Evolutionary conservation across 2,329 filamentous ascomycete species (phyloP), one percentile per base, ranked within the genome.

Genomic region (Oidium heveae): DNA sequence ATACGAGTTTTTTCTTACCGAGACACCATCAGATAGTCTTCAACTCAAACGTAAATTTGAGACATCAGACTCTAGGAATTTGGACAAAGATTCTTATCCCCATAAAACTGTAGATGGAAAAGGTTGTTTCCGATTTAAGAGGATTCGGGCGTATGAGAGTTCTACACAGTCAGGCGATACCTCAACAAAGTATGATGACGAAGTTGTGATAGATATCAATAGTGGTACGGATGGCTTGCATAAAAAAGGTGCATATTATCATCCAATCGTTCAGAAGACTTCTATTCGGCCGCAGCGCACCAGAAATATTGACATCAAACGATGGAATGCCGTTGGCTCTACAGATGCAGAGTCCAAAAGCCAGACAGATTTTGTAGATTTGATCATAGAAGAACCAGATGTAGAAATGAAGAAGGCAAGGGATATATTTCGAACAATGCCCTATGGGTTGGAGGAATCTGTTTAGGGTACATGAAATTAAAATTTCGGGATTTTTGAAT

Each of bases 1-100:
- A 63, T 83, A 82, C 65, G 77, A 83, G 62, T 79, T 79, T 64
- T 84, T 77, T 66, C 71, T 84, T 24, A 70, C 74, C 6, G 71
- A 75, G 53, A 71, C 68, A 8, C 58, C 65, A 22, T 62, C 66
- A 4, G 70, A 72, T 0, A 73, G 73, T 36, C 67, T 70, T 12
- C 71, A 70, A 47, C 81, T 84, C 68, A 75, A 76, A 57, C 68
- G 72, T 60, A 76, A 74, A 63, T 80, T 81, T 61, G 75, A 80
- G 62, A 65, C 74, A 7, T 68, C 74, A 57, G 74, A 79, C 61
- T 68, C 72, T 1, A 70, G 76, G 18, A 71, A 72, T 56, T 73
- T 75, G 56, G 71, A 73, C 52, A 70, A 74, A 2, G 66, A 67
- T 5, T 69, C 79, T 5, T 80, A 80, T 65, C 74, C 76, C 1